These are phyloP conservation scores for Pontederia crassipes DNA, from an alignment of 176 grass and related monocot genomes.

Conservation along the genomic window DNA sequence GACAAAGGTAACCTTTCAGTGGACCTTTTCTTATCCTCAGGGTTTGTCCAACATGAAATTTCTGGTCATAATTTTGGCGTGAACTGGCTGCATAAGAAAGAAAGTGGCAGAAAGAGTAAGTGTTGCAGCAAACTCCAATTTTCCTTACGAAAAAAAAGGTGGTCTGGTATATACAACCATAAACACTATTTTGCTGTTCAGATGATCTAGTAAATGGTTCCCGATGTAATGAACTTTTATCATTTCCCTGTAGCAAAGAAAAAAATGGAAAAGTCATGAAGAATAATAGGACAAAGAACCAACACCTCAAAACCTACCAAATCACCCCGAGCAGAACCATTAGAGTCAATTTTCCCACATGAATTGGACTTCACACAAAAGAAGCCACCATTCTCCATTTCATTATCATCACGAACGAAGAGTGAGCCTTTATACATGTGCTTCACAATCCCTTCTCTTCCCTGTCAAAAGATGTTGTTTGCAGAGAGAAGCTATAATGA, in stretches of 20 bases:
- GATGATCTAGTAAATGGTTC: conserved; percentile 27
- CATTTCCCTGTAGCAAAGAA: conserved; percentile 46
- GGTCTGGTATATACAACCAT: conserved; percentile 27
- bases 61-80: conserved; percentile 37
- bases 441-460: conserved; percentile 79
- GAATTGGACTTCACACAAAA: conserved; percentile 68
- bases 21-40: conserved; percentile 80
- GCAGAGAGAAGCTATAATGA: no score
- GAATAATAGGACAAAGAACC: conserved; percentile 4
- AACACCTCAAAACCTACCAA: conserved; percentile 20
- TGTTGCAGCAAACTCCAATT: conserved; percentile 6
- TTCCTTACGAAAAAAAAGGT: conserved; percentile 1
- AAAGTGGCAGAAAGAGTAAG: conserved; percentile 6
- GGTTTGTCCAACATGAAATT: conserved; percentile 74
- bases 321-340: conserved; percentile 37
- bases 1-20: conserved; percentile 96
- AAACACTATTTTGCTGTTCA: conserved; percentile 27
- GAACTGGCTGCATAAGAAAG: no score
- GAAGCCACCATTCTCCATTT: conserved; percentile 66
- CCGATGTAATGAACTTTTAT: conserved; percentile 36
- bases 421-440: conserved; percentile 85
- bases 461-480: conserved; percentile 33
- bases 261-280: conserved; percentile 20
- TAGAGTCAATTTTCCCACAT: conserved; percentile 54
- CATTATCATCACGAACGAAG: conserved; percentile 74